Conservation (phyloP, 164 flowering plant genomes). For the Cinnamomum micranthum region DNA sequence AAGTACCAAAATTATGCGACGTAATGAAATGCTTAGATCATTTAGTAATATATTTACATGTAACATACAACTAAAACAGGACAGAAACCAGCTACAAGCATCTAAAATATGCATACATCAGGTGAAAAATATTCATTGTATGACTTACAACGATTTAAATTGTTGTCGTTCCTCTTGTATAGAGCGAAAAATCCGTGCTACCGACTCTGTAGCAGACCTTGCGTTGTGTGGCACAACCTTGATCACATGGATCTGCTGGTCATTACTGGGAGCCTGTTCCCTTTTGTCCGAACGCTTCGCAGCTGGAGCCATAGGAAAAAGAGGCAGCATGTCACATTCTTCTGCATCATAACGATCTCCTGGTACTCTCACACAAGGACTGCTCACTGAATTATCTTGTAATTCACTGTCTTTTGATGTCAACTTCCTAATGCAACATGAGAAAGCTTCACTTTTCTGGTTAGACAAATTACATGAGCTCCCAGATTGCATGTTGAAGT, state of each 20-base stretch:
- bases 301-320: constrained; percentile 42
- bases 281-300: constrained; percentile 11
- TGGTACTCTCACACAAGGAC: constrained; percentile 24
- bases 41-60: neutral
- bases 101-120: neutral
- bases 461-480: constrained; percentile 35
- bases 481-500: constrained; percentile 31
- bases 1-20: neutral
- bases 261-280: constrained; percentile 15
- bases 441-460: constrained; percentile 27
- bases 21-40: neutral
- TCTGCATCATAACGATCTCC: constrained; percentile 16
- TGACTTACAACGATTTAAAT: constrained; percentile 30
- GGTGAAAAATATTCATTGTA: neutral
- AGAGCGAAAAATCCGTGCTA: constrained; percentile 69
- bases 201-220: constrained; percentile 68
- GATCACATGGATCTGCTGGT: constrained; percentile 49
- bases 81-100: no score
- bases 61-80: neutral
- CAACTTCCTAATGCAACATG: constrained; percentile 20
- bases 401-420: constrained; percentile 43
- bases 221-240: constrained; percentile 80
- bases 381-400: constrained; percentile 67
- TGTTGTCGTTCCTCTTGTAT: constrained; percentile 78
- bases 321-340: constrained; percentile 21